Evolutionary conservation across 352 stramenopile species (phyloP).

Genomic region (Globisporangium heterothallicum): DNA sequence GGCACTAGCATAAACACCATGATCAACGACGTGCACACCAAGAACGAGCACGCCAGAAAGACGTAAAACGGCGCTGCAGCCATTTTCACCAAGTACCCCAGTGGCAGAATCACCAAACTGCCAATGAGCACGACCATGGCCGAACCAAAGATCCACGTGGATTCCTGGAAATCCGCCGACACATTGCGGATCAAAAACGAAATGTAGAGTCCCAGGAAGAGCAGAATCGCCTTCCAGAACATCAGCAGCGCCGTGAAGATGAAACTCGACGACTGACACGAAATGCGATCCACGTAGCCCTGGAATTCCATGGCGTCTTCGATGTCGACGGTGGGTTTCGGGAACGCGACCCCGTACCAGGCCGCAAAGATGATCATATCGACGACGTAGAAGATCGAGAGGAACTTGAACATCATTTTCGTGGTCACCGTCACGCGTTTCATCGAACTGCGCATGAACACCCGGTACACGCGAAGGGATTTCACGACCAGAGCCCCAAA

Average conservation of each 20-base stretch:
- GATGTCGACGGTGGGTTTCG: not conserved
- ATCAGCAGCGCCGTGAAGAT: constrained; percentile 33
- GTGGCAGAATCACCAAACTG: constrained; percentile 36
- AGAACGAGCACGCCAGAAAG: constrained; percentile 20
- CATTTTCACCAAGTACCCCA: constrained; percentile 48
- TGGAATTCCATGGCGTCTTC: constrained; percentile 4
- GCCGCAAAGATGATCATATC: constrained; percentile 6
- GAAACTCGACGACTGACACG: constrained; percentile 15
- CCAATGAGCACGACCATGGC: constrained; percentile 41
- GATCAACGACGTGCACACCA: constrained; percentile 31
- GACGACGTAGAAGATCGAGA: constrained; percentile 11
- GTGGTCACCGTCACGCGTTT: constrained; percentile 13
- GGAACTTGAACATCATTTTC: constrained; percentile 11
- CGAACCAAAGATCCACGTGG: constrained; percentile 56
- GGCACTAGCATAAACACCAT: constrained; percentile 41
- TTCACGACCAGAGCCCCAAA: constrained; percentile 26
- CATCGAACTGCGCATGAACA: constrained; percentile 19
- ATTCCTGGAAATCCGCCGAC: constrained; percentile 55
- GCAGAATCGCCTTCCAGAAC: constrained; percentile 33
- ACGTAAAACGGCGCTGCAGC: constrained; percentile 29
- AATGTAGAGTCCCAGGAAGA: constrained; percentile 15
- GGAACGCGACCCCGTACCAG: constrained; percentile 8
- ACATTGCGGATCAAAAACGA: constrained; percentile 25
- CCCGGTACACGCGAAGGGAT: constrained; percentile 25
- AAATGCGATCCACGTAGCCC: constrained; percentile 4